phyloP scores from a whole-genome alignment of 2,329 filamentous ascomycete species.

The Colletotrichum sp. region DNA sequence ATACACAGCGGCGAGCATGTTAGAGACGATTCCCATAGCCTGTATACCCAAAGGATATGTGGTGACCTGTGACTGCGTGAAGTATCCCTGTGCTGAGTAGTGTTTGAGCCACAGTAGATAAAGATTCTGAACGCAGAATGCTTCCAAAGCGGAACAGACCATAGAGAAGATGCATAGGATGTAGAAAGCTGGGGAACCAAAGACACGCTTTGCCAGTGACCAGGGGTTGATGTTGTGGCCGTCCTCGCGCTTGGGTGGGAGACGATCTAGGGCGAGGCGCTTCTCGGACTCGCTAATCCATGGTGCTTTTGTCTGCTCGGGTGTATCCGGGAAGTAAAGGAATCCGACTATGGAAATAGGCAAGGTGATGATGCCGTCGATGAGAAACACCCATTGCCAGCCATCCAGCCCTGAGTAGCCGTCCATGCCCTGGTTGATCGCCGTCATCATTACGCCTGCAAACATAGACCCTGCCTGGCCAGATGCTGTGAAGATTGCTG shows the following conservation, averaged over 20 bases:
- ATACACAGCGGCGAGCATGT: neutral
- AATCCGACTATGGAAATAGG: neutral
- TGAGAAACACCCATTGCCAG: neutral
- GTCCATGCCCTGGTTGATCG: neutral
- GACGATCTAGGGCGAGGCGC: neutral
- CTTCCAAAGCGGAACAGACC: neutral
- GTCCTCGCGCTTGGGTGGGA: neutral
- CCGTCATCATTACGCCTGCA: neutral
- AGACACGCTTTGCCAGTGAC: neutral
- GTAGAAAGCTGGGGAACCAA: neutral
- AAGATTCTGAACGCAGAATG: neutral
- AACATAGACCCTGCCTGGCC: neutral
- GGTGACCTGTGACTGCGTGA: neutral
- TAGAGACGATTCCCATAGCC: neutral
- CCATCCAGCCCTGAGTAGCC: neutral
- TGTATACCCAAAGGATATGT: neutral
- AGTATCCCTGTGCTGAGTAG: neutral
- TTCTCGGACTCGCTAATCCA: neutral
- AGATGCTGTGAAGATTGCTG: neutral
- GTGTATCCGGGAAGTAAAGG: neutral
- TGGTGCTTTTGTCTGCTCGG: neutral
- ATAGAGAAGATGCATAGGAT: neutral
- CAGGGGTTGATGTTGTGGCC: neutral
- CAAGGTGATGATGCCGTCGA: neutral
- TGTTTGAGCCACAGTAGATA: neutral